Evolutionary conservation across 371 early-diverging fungal species (phyloP).

Genomic region (Apophysomyces variabilis): DNA sequence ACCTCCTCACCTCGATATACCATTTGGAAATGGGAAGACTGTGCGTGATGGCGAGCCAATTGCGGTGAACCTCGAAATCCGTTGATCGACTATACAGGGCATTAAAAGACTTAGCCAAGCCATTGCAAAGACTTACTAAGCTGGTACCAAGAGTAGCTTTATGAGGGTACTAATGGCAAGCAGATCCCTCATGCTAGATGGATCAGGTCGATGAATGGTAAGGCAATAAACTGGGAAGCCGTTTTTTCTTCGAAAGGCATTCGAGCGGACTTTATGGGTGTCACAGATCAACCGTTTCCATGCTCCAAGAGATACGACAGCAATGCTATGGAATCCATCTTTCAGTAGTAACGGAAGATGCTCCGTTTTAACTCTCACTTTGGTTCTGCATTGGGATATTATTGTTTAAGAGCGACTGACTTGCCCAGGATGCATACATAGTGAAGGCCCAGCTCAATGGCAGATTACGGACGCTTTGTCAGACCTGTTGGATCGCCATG

Average conservation of each 20-base stretch:
- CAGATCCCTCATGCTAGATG: slow-evolving; percentile 30
- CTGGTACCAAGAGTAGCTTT: slow-evolving; percentile 75
- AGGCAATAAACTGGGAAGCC: neutral
- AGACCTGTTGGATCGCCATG: too few species aligned
- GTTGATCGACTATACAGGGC: slow-evolving; percentile 80
- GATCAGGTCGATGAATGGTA: neutral
- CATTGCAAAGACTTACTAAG: slow-evolving; percentile 62
- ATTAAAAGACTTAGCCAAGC: slow-evolving; percentile 1
- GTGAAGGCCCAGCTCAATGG: too few species aligned
- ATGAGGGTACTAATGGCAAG: slow-evolving; percentile 61
- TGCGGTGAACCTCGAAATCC: slow-evolving; percentile 98
- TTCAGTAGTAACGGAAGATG: too few species aligned
- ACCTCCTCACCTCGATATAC: slow-evolving; percentile 81
- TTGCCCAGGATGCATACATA: too few species aligned
- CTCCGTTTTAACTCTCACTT: too few species aligned
- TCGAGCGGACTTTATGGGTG: neutral
- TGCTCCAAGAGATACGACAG: too few species aligned
- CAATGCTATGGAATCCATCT: too few species aligned
- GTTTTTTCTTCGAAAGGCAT: neutral
- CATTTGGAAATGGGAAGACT: slow-evolving; percentile 81
- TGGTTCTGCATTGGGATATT: too few species aligned
- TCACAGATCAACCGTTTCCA: too few species aligned
- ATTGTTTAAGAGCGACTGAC: too few species aligned
- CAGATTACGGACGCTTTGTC: too few species aligned
- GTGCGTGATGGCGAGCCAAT: slow-evolving; percentile 96